Base-by-base conservation (phyloP, 441 rosid genomes). In the Populus hybrid region DNA sequence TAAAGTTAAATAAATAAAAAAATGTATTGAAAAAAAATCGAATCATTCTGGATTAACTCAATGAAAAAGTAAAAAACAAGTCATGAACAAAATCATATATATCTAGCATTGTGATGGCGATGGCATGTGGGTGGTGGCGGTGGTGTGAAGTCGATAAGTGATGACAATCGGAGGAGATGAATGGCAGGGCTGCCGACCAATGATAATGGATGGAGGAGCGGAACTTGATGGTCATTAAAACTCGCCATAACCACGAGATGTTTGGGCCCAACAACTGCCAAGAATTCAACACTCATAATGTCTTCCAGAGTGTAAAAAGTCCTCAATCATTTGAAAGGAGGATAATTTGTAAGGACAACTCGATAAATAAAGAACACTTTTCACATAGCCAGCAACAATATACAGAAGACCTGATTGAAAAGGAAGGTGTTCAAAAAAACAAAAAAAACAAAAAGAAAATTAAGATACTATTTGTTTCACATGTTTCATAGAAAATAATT, bases 361-460 rank as follows among this genome's bases (percentile, higher is more conserved):
- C 69, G 65, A 66, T 66, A 36, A 76, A 69, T 67, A 50, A 14
- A 46, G 50, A 46, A 65, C 28, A 42, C 34, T 46, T 74, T 77
- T 71, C 68, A 42, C 77, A 71, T 23, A 66, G 38, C 76, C 73
- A 72, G 21, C 70, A 73, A 26, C 69, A 50, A 69, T 80, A 35
- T 76, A 84, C 84, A 78, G 72, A 11, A 35, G 35, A 71, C 72
- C 20, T 57, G 63, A 57, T 54, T 57, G 63, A 57, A 8, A 57
- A 57, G 63, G 24, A 68, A 63, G n/a, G 14, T 26, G 65, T 16
- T 12, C 34, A 32, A 34, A 34, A 5, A 38, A 24, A 24, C 26
- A 24, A 24, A 24, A 46, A 24, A 70, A 76, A 73, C 74, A 34
- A 11, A 59, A 73, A 28, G 73, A 72, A 74, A 77, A 74, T 73